These are phyloP conservation scores for Cyclotella distinguenda DNA, from an alignment of 108 stramenopile species.

Conservation along the genomic window DNA sequence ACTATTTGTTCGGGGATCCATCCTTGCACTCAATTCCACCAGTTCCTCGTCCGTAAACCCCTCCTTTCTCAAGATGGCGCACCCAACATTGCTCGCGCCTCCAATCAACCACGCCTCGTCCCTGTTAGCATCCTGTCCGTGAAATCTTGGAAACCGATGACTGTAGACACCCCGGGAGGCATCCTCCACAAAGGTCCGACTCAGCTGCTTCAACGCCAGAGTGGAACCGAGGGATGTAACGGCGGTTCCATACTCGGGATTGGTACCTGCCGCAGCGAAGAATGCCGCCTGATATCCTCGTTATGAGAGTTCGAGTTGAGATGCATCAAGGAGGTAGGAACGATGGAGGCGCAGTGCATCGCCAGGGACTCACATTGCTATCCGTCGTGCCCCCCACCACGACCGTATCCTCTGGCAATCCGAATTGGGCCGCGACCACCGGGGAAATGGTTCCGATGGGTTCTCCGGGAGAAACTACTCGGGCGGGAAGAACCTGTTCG, in stretches of 20 bases:
- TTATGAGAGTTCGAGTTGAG: too few relatives aligned
- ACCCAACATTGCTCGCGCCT: slow-evolving; percentile 92
- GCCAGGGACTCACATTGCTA: too few relatives aligned
- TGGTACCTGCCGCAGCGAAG: slow-evolving; percentile 67
- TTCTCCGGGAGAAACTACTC: slow-evolving; percentile 73
- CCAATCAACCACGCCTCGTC: slow-evolving; percentile 89
- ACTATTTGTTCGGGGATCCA: slow-evolving; percentile 73
- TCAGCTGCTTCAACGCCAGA: slow-evolving; percentile 86
- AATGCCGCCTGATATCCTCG: too few relatives aligned
- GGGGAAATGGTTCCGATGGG: slow-evolving; percentile 70
- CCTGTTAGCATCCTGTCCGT: slow-evolving; percentile 22
- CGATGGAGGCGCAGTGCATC: too few relatives aligned
- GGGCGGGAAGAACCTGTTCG: slow-evolving; percentile 47
- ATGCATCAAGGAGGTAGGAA: too few relatives aligned
- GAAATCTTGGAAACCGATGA: slow-evolving; percentile 80
- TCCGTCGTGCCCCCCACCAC: slow-evolving; percentile 93
- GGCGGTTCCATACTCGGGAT: slow-evolving; percentile 71
- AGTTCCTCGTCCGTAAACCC: slow-evolving; percentile 80
- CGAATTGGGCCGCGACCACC: slow-evolving; percentile 50
- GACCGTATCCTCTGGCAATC: slow-evolving; percentile 52
- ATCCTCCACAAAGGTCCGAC: slow-evolving; percentile 79
- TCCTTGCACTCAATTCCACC: slow-evolving; percentile 52
- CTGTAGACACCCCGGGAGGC: slow-evolving; percentile 83
- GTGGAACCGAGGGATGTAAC: slow-evolving; percentile 89
- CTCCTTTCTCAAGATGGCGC: slow-evolving; percentile 77